Base-by-base conservation (phyloP, 2,329 filamentous ascomycete species). In the Colletotrichum agaves region DNA sequence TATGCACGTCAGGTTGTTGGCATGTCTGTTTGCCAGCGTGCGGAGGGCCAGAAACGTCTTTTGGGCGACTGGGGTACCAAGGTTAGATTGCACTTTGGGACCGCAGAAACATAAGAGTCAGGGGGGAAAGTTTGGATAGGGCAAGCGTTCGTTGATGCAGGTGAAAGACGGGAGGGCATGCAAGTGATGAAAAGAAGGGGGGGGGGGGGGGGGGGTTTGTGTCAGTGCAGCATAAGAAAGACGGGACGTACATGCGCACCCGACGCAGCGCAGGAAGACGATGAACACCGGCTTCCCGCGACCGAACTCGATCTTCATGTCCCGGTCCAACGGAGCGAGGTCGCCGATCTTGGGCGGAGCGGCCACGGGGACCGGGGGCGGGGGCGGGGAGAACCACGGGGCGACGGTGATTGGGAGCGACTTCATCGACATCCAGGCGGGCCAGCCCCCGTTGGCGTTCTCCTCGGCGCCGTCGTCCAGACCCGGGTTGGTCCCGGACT, bases 1-100 rank as follows among this genome's bases (percentile, higher is more conserved):
- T 63, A 89, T 79, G 78, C 86, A 89, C 65, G 81, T 81, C 11
- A 89, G 78, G 46, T 78, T 77, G 71, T 76, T 75, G 58, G 82
- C 78, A 71, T 87, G 80, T 57, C 83, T 83, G 75, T 84, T 85
- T 12, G 86, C 82, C 64, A 89, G 80, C 47, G 83, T 78, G 57
- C 87, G 85, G 61, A 89, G 81, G 68, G 82, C 78, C 67, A 88
- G 78, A 73, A 89, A 89, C 5, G 85, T 84, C 71, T 87, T 84
- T 72, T 87, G 84, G 19, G 85, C 85, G 73, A 87, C 85, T 87
- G 63, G 37, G 37, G 35, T 65, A 35, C 46, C 44, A 61, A 11
- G 21, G 27, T 19, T 33, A 50, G 21, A n/a, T 50, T 31, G 23
- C 21, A 31, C 31, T n/a, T n/a, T n/a, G 27, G 12, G 4, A 15